Conservation (phyloP, 164 flowering plant species). For the Dillenia suffruticosa region DNA sequence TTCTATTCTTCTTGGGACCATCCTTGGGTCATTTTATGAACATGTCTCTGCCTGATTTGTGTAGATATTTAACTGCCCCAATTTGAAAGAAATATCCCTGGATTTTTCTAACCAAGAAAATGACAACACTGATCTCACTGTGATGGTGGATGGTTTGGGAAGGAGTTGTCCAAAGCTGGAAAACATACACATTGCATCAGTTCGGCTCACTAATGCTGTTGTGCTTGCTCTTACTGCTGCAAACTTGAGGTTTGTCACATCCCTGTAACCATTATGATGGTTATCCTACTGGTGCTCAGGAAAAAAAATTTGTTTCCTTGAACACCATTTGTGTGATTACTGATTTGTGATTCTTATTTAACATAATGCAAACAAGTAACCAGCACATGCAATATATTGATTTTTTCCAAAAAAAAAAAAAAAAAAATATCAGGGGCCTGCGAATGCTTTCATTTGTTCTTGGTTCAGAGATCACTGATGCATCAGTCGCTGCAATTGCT, state of each 20-base stretch:
- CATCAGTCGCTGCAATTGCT: conserved; percentile 94
- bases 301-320: too few relatives aligned
- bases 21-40: not conserved
- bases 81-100: conserved; percentile 78
- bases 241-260: conserved; percentile 60
- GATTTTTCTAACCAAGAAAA: conserved; percentile 74
- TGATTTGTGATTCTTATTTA: too few relatives aligned
- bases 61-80: conserved; percentile 85
- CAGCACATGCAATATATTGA: too few relatives aligned
- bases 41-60: conserved; percentile 1
- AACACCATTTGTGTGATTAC: too few relatives aligned
- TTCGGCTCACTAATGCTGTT: conserved; percentile 65
- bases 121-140: conserved; percentile 70
- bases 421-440: conserved; percentile 46
- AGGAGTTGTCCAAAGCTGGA: conserved; percentile 73
- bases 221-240: conserved; percentile 88
- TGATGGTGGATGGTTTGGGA: conserved; percentile 63
- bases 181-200: conserved; percentile 85
- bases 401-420: too few relatives aligned
- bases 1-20: not conserved
- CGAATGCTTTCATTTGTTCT: conserved; percentile 94
- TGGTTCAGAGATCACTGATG: conserved; percentile 92
- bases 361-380: too few relatives aligned
- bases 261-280: not conserved
- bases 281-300: too few relatives aligned